Conservation (phyloP, 352 stramenopile species). For the Globisporangium nunn region DNA sequence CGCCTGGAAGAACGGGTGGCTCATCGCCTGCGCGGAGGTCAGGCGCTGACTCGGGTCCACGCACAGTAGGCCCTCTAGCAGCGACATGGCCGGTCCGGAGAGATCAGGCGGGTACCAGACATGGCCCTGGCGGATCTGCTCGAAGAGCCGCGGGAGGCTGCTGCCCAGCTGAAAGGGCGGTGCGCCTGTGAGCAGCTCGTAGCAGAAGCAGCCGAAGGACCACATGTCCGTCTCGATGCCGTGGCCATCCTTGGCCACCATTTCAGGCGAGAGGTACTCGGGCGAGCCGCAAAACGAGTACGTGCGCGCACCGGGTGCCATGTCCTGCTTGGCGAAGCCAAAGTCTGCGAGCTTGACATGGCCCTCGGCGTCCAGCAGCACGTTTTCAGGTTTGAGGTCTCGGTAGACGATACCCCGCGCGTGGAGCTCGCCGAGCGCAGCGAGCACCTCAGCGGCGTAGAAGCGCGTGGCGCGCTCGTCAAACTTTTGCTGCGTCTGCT, state of each 20-base stretch:
- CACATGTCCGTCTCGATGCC: constrained; percentile 80
- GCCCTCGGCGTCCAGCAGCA: constrained; percentile 63
- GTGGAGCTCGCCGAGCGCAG: constrained; percentile 47
- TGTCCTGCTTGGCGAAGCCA: constrained; percentile 74
- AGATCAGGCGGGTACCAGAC: constrained; percentile 70
- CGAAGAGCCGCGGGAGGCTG: constrained; percentile 57
- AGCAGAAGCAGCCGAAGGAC: constrained; percentile 84
- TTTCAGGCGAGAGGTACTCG: constrained; percentile 83
- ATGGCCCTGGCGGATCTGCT: constrained; percentile 43
- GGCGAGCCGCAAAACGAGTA: constrained; percentile 82
- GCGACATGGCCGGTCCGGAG: constrained; percentile 27
- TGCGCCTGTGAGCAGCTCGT: constrained; percentile 64
- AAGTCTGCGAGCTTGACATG: constrained; percentile 83
- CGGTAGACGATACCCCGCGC: constrained; percentile 60
- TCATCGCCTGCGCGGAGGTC: constrained; percentile 58
- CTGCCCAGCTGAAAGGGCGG: constrained; percentile 63
- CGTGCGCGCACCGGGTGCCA: constrained; percentile 42
- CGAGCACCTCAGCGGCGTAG: constrained; percentile 72
- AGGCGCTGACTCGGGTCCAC: constrained; percentile 38
- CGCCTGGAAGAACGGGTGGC: constrained; percentile 65
- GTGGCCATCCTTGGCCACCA: constrained; percentile 67
- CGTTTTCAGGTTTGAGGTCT: constrained; percentile 76
- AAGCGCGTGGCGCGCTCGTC: constrained; percentile 52
- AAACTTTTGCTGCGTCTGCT: constrained; percentile 67
- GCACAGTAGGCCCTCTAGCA: constrained; percentile 48